Base-by-base conservation (phyloP, 192 early-diverging fungal genomes). In the Funneliformis mosseae region DNA sequence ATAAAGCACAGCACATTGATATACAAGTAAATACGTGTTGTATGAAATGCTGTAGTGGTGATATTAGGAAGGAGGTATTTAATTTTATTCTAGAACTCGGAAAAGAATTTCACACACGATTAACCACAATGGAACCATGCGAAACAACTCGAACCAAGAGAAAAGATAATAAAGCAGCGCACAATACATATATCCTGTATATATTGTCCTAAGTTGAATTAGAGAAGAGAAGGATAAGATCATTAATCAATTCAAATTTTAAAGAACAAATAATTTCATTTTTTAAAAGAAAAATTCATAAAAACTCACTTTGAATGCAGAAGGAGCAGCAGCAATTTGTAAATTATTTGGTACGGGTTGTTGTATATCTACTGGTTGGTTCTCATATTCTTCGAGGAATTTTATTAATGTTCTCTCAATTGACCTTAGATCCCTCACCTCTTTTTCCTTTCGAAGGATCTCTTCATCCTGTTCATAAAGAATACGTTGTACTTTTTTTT, bases 371-470 rank as follows among this genome's bases (percentile, higher is more conserved):
- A 14, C 50, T 55, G 50, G 50, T 55, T 55, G 50, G 16, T 55
- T 55, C 5, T 42, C 70, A 72, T 5, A 45, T 45, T 41, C 43
- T 28, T 72, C 70, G n/a, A 72, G 23, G n/a, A 23, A 72, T 72
- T 43, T n/a, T 45, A 72, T 41, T 42, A 42, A 72, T 2, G 23
- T 21, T 4, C 43, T 18, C 43, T 72, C 70, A 25, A 72, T 14
- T 39, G 39, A 18, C 27, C n/a, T 72, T 41, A 72, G 25, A 72
- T 12, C 23, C 42, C 43, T 41, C 25, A 72, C 39, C 39, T 72
- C 39, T 18, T 9, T 12, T 41, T 46, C 21, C 23, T 72, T 72
- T 46, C 38, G 70, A 72, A 39, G 39, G 43, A 72, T 72, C 38
- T 72, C 39, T 41, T 72, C 5, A 39, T 42, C 43, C 43, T 72